Evolutionary conservation across 2,329 filamentous ascomycete genomes (phyloP), one percentile per base, ranked within the genome.

Genomic region (Rutstroemia sp.): DNA sequence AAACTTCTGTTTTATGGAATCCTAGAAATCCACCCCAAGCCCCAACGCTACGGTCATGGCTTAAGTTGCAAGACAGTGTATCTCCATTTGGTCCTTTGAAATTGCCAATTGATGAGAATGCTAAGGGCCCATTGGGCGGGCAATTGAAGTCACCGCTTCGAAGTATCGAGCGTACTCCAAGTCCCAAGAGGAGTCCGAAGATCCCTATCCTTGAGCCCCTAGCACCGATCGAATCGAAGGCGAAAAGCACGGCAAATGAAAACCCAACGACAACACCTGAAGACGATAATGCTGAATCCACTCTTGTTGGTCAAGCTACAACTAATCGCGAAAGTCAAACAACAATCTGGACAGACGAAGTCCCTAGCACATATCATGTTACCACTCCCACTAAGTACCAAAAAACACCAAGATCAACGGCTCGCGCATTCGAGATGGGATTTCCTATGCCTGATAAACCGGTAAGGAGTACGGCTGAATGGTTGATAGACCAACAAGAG

Each of bases 261-360:
- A 10, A 34, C 9, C 12, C 30, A 34, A 34, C 4, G 12, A 52
- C 12, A 8, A 45, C 56, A 4, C 37, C 30, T 23, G 45, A 57
- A 17, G 16, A 37, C 14, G 5, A 38, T 9, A 8, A 17, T 12
- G 23, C 3, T 14, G 3, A 17, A 4, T 14, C 5, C 3, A 23
- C 30, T 34, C 30, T 34, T 10, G 30, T 34, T 1, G 8, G 12
- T 9, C 2, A 5, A 42, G 17, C 9, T 16, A 27, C 10, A 55
- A 30, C 14, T 39, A 7, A 41, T 34, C 14, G 23, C 34, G 61
- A 65, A 37, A 65, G 59, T 51, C 63, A 64, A 59, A 60, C 58
- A n/a, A 63, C 59, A 27, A 54, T 62, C 21, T 67, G 66, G 66
- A 67, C 63, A 3, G 65, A 68, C 44, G 66, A 66, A 16, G 41